phyloP scores from a whole-genome alignment of 2,329 filamentous ascomycete genomes.

The Fusarium austroafricanum region DNA sequence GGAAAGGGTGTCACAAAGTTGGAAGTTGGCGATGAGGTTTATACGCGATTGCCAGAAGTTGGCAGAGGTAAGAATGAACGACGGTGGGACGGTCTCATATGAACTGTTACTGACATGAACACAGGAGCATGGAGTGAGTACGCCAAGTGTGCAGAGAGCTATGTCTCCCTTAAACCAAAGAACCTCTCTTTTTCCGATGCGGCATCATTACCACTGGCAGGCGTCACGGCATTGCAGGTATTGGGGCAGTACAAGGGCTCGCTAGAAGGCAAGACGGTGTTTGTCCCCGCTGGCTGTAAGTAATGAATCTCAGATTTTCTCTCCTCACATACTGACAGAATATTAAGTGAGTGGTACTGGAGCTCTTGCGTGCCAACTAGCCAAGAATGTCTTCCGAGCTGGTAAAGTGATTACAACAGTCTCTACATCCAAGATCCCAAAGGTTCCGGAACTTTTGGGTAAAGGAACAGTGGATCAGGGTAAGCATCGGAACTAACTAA shows the following conservation, averaged over 20 bases:
- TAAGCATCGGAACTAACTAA: rapidly evolving
- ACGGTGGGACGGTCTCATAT: rapidly evolving
- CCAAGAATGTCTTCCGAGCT: background rate
- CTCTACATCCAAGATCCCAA: background rate
- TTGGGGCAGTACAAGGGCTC: background rate
- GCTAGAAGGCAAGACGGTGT: background rate
- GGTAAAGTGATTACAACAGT: background rate
- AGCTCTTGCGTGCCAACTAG: background rate
- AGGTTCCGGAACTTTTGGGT: background rate
- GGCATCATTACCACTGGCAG: background rate
- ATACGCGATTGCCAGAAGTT: background rate
- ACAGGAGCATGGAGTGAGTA: background rate
- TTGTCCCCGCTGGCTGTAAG: background rate
- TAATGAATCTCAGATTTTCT: background rate
- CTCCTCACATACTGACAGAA: rapidly evolving
- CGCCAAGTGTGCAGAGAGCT: background rate
- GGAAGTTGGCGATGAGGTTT: background rate
- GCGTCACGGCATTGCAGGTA: background rate
- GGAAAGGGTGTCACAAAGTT: background rate
- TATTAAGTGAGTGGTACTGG: background rate
- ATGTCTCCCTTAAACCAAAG: background rate
- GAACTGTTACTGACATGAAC: background rate
- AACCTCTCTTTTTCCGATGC: background rate
- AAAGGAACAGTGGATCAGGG: background rate
- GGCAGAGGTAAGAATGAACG: background rate